Base-by-base conservation (phyloP, 2,329 filamentous ascomycete genomes). In the Paraphaeosphaeria sporulosa region DNA sequence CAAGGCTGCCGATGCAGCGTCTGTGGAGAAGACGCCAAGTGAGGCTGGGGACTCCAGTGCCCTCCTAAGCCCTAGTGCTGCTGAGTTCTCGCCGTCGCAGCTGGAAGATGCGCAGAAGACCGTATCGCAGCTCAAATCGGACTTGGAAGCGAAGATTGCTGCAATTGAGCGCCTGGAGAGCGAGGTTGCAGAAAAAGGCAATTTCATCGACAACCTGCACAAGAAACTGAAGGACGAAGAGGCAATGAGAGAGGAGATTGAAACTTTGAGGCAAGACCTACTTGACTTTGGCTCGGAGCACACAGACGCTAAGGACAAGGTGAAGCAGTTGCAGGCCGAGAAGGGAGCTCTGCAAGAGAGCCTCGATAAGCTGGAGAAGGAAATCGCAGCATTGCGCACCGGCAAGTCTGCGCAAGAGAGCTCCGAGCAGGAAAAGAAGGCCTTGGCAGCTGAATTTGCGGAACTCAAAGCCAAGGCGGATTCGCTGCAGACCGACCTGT, bases 211-310 rank as follows among this genome's bases (percentile, higher is more conserved):
- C 56, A 85, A 84, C 15, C 81, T 97, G 5, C 86, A 86, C 27
- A 85, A 86, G 58, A 89, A 90, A 75, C 83, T 92, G 71, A 91
- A 89, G 17, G 91, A 95, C 58, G 86, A 89, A 70, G 92, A 94
- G 56, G 89, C 90, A 21, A 82, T 96, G 46, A 85, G 87, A 27
- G 94, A 97, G 70, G 94, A 98, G 78, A 91, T 97, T 60, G 93
- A 96, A 69, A 89, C 87, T 3, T 81, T 98, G 61, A 87, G 90
- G 53, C 92, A 96, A 58, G 91, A 94, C 65, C 81, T 98, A 8
- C 80, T 94, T 46, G 84, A 87, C 51, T 88, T 96, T 63, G 93
- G 93, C 10, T 87, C 93, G 67, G 92, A 96, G 61, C 90, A 94
- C 69, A 92, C 96, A 12, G 89, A 92, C 66, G 89, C 91, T 15